Conservation (phyloP, 768 basidiomycete genomes). For the Termitomyces sp. region DNA sequence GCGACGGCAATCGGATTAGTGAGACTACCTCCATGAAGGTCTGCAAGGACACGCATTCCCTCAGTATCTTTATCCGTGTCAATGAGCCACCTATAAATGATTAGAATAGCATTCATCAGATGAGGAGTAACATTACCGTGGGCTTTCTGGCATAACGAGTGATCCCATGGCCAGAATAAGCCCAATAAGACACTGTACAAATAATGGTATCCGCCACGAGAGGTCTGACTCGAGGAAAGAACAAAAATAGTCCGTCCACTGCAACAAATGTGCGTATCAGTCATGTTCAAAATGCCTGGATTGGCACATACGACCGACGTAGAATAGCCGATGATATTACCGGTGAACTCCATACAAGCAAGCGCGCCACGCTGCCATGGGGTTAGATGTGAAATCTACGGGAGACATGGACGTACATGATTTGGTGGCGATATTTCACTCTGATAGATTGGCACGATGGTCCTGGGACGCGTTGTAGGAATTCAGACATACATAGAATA, state of each 20-base stretch:
- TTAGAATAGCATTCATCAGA: not conserved
- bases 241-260: conserved; percentile 95
- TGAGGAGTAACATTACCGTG: conserved; percentile 45
- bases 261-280: not conserved
- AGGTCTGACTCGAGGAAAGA: conserved; percentile 82
- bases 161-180: conserved; percentile 73
- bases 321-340: conserved; percentile 88
- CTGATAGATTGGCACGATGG: conserved; percentile 94
- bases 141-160: conserved; percentile 85
- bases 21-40: conserved; percentile 80
- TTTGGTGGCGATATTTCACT: conserved; percentile 93
- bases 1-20: conserved; percentile 62
- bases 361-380: conserved; percentile 70
- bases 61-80: conserved; percentile 80
- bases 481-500: not conserved
- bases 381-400: not conserved
- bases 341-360: conserved; percentile 94
- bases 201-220: conserved; percentile 90
- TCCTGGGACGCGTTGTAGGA: conserved; percentile 37
- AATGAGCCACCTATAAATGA: conserved; percentile 71
- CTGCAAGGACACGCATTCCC: conserved; percentile 82
- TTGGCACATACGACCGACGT: conserved; percentile 68
- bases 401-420: conserved; percentile 48
- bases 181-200: conserved; percentile 86
- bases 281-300: not conserved